Evolutionary conservation across 352 stramenopile species (phyloP).

Genomic region (Globisporangium spiculum): DNA sequence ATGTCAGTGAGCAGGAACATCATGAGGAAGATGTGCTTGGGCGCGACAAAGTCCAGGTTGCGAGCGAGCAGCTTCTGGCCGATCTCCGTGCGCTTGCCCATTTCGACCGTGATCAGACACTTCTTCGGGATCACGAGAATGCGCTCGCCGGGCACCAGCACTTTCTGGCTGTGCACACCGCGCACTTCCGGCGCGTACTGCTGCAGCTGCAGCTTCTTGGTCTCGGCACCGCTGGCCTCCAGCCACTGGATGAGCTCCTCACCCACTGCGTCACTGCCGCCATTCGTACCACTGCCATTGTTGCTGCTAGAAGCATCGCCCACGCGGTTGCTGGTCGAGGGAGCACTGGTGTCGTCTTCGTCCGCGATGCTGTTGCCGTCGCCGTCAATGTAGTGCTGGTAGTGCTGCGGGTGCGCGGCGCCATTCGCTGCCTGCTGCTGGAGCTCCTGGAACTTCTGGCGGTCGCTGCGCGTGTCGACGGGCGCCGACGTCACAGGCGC

Average conservation of each 20-base stretch:
- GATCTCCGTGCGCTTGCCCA: slow-evolving; percentile 97
- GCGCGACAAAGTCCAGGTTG: slow-evolving; percentile 96
- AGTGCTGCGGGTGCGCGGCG: slow-evolving; percentile 2
- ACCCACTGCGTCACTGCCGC: slow-evolving; percentile 41
- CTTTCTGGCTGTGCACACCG: slow-evolving; percentile 88
- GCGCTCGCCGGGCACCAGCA: slow-evolving; percentile 82
- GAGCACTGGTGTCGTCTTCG: neutral
- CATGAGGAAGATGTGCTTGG: slow-evolving; percentile 99
- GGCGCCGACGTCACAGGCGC: neutral
- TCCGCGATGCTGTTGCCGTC: slow-evolving; percentile 13
- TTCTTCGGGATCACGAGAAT: slow-evolving; percentile 92
- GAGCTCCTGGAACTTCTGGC: slow-evolving; percentile 40
- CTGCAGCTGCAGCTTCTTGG: slow-evolving; percentile 74
- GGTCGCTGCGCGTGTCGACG: slow-evolving; percentile 19
- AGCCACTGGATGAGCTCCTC: slow-evolving; percentile 79
- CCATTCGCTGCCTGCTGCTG: slow-evolving; percentile 1
- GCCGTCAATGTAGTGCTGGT: slow-evolving; percentile 16
- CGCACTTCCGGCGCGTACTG: slow-evolving; percentile 92
- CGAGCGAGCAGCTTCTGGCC: slow-evolving; percentile 91
- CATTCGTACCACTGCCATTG: slow-evolving; percentile 8
- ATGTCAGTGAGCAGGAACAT: slow-evolving; percentile 98
- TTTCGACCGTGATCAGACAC: slow-evolving; percentile 99
- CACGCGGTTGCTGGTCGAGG: slow-evolving; percentile 10
- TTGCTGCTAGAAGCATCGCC: slow-evolving; percentile 14
- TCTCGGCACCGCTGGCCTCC: slow-evolving; percentile 63